phyloP scores from a whole-genome alignment of 2,329 filamentous ascomycete genomes.

The Hypoxylon sp. region DNA sequence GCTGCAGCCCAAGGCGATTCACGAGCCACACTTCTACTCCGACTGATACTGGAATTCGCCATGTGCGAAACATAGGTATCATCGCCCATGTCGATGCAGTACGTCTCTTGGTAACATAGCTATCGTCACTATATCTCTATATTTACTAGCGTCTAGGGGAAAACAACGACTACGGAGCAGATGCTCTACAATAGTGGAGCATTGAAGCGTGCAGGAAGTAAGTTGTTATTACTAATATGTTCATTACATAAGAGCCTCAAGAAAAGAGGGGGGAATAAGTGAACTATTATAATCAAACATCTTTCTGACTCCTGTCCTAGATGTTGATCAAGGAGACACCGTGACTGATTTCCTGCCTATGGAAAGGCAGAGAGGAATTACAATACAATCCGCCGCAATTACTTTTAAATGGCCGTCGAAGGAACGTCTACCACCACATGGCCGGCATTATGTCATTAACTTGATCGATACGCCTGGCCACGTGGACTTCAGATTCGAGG shows the following conservation, averaged over 20 bases:
- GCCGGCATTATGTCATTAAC: constrained; percentile 74
- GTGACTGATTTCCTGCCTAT: constrained; percentile 97
- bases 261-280: neutral
- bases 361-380: constrained; percentile 92
- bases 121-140: neutral
- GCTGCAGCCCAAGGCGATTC: constrained; percentile 33
- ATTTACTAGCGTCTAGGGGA: constrained; percentile 69
- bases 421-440: constrained; percentile 53
- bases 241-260: constrained; percentile 9
- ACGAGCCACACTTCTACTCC: constrained; percentile 44
- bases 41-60: constrained; percentile 63
- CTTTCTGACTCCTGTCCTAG: constrained; percentile 58
- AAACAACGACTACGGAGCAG: constrained; percentile 98
- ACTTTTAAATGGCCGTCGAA: constrained; percentile 88
- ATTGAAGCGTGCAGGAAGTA: constrained; percentile 84
- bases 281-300: neutral
- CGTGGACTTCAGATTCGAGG: constrained; percentile 97
- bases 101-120: constrained; percentile 50
- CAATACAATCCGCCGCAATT: constrained; percentile 96
- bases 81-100: constrained; percentile 98
- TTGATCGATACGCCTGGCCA: constrained; percentile 97
- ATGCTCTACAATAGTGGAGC: constrained; percentile 98
- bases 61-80: constrained; percentile 95
- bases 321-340: constrained; percentile 96
- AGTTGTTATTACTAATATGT: constrained; percentile 45